phyloP scores from a whole-genome alignment of 2,329 filamentous ascomycete genomes.

The Fusarium mexicanum region DNA sequence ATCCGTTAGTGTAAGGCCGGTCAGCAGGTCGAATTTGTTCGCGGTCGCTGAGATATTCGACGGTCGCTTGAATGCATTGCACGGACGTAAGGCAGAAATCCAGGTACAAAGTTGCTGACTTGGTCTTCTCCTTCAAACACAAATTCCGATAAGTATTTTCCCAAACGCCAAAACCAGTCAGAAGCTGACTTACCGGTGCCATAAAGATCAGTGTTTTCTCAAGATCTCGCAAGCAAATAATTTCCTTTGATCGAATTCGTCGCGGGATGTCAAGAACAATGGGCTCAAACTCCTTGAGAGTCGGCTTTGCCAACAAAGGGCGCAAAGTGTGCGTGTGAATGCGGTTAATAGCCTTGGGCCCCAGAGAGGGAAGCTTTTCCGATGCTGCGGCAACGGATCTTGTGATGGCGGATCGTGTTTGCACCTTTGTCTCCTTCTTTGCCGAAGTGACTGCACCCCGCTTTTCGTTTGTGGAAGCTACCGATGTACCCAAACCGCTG shows the following conservation, averaged over 20 bases:
- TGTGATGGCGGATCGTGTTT: constrained; percentile 62
- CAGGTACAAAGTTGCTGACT: constrained; percentile 76
- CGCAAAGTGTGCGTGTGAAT: constrained; percentile 83
- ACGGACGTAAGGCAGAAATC: constrained; percentile 92
- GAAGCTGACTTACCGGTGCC: constrained; percentile 86
- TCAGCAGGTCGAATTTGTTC: constrained; percentile 88
- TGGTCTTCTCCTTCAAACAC: constrained; percentile 80
- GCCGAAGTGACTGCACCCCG: constrained; percentile 52
- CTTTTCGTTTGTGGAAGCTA: constrained; percentile 70
- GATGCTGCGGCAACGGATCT: constrained; percentile 63
- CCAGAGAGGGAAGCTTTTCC: constrained; percentile 68
- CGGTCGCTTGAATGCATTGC: constrained; percentile 87
- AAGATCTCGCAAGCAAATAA: constrained; percentile 89
- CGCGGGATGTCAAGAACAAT: constrained; percentile 81
- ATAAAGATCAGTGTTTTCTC: constrained; percentile 93
- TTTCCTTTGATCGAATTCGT: constrained; percentile 84
- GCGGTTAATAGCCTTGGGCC: constrained; percentile 75
- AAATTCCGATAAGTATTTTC: constrained; percentile 75
- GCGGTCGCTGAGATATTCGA: constrained; percentile 84
- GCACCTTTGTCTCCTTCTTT: constrained; percentile 52
- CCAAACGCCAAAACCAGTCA: constrained; percentile 65
- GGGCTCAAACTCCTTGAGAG: constrained; percentile 81
- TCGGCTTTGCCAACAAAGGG: constrained; percentile 78
- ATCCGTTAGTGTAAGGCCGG: constrained; percentile 92
- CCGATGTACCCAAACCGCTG: constrained; percentile 87